phyloP scores from a whole-genome alignment of 495 filamentous ascomycete genomes.

The Xylaria sp. region DNA sequence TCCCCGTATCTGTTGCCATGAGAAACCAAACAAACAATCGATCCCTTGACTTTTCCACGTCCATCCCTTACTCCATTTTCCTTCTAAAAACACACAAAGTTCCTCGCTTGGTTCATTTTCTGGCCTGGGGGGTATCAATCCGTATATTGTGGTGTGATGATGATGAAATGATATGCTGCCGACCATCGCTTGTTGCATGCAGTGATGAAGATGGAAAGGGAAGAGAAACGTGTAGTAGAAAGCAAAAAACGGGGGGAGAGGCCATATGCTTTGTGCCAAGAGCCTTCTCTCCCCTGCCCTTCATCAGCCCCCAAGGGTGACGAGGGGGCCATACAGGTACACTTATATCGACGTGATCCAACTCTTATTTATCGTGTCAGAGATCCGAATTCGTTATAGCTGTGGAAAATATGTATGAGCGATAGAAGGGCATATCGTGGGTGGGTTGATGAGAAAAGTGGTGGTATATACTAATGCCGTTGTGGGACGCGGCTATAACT shows the following conservation, averaged over 20 bases:
- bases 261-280: background rate
- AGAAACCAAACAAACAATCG: constrained; percentile 3
- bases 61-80: background rate
- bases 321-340: constrained; percentile 3
- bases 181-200: constrained; percentile 24
- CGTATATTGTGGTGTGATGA: constrained; percentile 21
- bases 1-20: background rate
- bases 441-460: background rate
- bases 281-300: background rate
- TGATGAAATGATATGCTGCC: constrained; percentile 14
- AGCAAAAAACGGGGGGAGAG: background rate
- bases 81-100: constrained; percentile 9
- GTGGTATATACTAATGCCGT: background rate
- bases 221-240: background rate
- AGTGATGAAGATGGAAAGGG: constrained; percentile 1
- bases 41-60: background rate
- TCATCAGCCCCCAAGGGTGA: background rate
- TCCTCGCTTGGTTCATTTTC: constrained; percentile 2
- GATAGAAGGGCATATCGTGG: background rate
- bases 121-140: constrained; percentile 15
- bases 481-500: background rate
- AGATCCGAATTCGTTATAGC: constrained; percentile 1
- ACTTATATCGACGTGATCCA: constrained; percentile 17
- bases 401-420: background rate
- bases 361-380: constrained; percentile 16